Percentiles rank a stretch among this genome's conserved stretches.
Evolutionary conservation across 1,284 basidiomycete species (phyloP).

Genomic region (Inonotus hispidus): DNA sequence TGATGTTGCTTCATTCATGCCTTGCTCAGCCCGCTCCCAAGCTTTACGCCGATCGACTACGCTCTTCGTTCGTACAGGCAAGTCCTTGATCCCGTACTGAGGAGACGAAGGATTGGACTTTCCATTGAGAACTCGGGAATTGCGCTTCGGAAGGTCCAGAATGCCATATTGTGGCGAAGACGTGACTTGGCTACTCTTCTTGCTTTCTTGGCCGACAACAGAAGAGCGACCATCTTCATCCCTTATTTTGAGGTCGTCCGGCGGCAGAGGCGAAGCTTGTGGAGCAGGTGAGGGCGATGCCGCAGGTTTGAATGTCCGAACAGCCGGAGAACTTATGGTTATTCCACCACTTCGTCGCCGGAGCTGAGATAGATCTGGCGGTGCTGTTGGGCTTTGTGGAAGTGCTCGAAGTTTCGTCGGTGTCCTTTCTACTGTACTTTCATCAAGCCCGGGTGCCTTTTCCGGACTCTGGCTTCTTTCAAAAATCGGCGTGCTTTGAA

Average conservation of each 20-base stretch:
- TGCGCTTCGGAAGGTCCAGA: constrained; percentile 21
- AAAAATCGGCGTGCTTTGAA: neutral
- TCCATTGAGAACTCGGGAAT: neutral
- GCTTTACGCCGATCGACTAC: constrained; percentile 12
- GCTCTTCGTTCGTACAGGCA: constrained; percentile 14
- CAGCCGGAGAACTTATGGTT: neutral
- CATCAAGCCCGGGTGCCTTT: neutral
- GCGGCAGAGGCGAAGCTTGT: neutral
- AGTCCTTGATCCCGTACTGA: constrained; percentile 16
- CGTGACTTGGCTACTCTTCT: neutral
- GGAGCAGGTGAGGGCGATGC: neutral
- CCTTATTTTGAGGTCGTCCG: neutral
- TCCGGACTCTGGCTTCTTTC: neutral
- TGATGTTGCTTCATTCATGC: constrained; percentile 6
- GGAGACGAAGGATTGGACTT: constrained; percentile 13
- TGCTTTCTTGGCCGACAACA: neutral
- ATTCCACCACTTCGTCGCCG: neutral
- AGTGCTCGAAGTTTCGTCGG: constrained; percentile 8
- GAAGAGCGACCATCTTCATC: neutral
- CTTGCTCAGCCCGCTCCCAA: constrained; percentile 12
- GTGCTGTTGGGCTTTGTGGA: constrained; percentile 5
- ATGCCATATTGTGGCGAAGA: constrained; percentile 26
- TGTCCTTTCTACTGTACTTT: neutral
- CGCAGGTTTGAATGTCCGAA: neutral
- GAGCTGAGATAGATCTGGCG: constrained; percentile 1